These are phyloP conservation scores for Coniophora puteana DNA, from an alignment of 1,284 basidiomycete genomes.

Conservation along the genomic window DNA sequence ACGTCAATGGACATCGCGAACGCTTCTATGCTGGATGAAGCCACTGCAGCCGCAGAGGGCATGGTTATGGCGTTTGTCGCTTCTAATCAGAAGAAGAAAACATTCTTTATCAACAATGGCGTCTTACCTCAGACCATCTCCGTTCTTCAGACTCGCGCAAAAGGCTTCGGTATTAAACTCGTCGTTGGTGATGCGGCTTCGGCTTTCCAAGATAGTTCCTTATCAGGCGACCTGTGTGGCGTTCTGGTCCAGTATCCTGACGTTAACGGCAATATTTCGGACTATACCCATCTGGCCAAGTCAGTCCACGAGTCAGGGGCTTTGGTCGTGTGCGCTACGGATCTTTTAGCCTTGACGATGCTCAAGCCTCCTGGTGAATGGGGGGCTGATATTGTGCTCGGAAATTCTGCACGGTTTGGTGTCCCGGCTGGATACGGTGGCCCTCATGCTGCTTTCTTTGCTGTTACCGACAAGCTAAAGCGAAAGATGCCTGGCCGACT, in stretches of 20 bases:
- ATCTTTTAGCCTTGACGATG: constrained; percentile 90
- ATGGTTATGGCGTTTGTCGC: constrained; percentile 82
- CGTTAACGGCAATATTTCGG: constrained; percentile 81
- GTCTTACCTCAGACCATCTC: constrained; percentile 86
- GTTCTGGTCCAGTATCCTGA: constrained; percentile 92
- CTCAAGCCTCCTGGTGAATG: constrained; percentile 97
- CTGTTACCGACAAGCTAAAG: constrained; percentile 90
- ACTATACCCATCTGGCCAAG: constrained; percentile 70
- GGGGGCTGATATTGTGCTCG: constrained; percentile 95
- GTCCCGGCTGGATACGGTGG: constrained; percentile 90
- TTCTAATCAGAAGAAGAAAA: constrained; percentile 70
- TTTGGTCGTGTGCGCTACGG: constrained; percentile 85
- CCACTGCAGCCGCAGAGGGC: constrained; percentile 90
- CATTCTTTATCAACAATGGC: constrained; percentile 80
- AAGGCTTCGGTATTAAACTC: constrained; percentile 86
- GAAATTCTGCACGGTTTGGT: constrained; percentile 95
- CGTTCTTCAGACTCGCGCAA: constrained; percentile 84
- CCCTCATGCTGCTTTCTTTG: constrained; percentile 95
- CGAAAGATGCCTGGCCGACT: constrained; percentile 96
- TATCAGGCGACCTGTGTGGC: constrained; percentile 75
- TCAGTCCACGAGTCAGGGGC: constrained; percentile 75
- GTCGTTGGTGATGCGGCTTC: constrained; percentile 60
- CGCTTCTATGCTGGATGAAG: constrained; percentile 88
- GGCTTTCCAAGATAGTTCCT: constrained; percentile 48
- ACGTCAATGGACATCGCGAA: constrained; percentile 95